Evolutionary conservation across 345 rosid species (phyloP).

Genomic region (Noccaea caerulescens): DNA sequence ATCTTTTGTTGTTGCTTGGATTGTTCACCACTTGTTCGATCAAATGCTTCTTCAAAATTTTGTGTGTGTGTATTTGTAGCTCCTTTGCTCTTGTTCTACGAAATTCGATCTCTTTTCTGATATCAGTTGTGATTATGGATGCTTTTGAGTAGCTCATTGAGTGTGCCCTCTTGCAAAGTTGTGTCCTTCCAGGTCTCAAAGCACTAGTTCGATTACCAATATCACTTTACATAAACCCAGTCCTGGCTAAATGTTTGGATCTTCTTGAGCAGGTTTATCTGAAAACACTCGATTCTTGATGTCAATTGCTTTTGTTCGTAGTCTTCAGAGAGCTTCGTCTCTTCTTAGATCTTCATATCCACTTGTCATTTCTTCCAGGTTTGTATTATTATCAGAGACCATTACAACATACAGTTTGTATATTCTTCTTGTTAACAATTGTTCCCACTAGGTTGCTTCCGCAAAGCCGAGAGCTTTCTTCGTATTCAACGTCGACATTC

Average conservation of each 20-base stretch:
- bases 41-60: neutral
- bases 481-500: conserved; percentile 25
- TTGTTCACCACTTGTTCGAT: conserved; percentile 24
- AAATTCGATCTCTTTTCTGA: too few relatives aligned
- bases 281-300: conserved; percentile 16
- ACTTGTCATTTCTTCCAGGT: conserved; percentile 45
- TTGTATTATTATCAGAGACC: neutral
- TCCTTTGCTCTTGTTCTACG: too few relatives aligned
- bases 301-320: conserved; percentile 46
- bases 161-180: too few relatives aligned
- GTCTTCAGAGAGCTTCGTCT: conserved; percentile 43
- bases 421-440: neutral
- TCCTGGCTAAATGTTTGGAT: too few relatives aligned
- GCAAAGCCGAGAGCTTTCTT: conserved; percentile 19
- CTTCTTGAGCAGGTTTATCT: too few relatives aligned
- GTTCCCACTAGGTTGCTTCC: conserved; percentile 32
- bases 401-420: neutral
- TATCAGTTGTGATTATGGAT: too few relatives aligned
- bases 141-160: too few relatives aligned
- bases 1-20: neutral
- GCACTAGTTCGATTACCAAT: too few relatives aligned
- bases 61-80: too few relatives aligned
- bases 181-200: too few relatives aligned
- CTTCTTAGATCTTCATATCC: conserved; percentile 38
- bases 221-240: too few relatives aligned